Evolutionary conservation across 139 green algal genomes (phyloP).

Genomic region (Nannochloris sp.): DNA sequence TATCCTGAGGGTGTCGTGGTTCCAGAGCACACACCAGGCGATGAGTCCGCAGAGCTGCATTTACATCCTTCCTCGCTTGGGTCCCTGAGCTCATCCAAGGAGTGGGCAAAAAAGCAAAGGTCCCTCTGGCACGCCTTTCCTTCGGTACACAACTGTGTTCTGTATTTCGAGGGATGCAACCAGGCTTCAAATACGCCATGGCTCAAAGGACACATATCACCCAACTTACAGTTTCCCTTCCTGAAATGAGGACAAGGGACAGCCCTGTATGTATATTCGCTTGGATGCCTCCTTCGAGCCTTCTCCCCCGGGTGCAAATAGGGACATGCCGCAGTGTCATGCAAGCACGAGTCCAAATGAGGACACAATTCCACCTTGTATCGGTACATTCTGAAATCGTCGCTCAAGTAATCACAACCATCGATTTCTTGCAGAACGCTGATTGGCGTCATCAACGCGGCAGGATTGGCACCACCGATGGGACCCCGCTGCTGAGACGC

Average conservation of each 20-base stretch:
- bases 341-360: not conserved
- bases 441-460: not conserved
- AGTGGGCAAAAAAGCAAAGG: constrained; percentile 98
- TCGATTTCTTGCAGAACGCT: not conserved
- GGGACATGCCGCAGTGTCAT: not conserved
- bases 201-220: constrained; percentile 81
- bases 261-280: constrained; percentile 54
- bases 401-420: not conserved
- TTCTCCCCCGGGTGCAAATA: constrained; percentile 52
- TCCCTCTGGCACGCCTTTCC: constrained; percentile 69
- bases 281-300: constrained; percentile 62
- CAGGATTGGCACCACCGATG: not conserved
- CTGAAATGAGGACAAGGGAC: constrained; percentile 84
- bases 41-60: not conserved
- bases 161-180: constrained; percentile 88
- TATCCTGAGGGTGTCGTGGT: not conserved
- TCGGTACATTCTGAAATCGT: constrained; percentile 5
- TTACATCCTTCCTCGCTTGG: constrained; percentile 7
- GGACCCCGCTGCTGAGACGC: not conserved
- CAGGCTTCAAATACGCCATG: constrained; percentile 97
- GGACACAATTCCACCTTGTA: constrained; percentile 3
- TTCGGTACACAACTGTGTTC: constrained; percentile 91
- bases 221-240: constrained; percentile 67
- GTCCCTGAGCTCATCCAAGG: constrained; percentile 63
- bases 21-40: not conserved